Evolutionary conservation across 2,329 filamentous ascomycete genomes (phyloP), one percentile per base, ranked within the genome.

Genomic region (Hymenoscyphus repandus): DNA sequence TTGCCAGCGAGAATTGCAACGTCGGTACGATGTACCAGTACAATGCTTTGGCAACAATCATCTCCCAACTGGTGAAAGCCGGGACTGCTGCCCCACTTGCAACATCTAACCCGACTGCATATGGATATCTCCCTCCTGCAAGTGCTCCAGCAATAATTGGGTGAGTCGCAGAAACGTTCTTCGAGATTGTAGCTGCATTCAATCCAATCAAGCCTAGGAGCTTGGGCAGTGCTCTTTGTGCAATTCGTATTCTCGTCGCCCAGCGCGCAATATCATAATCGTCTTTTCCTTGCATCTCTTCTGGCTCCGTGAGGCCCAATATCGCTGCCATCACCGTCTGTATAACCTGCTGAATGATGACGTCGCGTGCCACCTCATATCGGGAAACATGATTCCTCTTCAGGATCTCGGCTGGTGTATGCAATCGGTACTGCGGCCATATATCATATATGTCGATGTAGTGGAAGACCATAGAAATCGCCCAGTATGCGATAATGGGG

Each of bases 321-420:
- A 80, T 69, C 49, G 84, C 69, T 36, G 86, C 85, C 38, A 88
- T 85, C 15, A 78, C 69, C 20, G 89, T 86, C 73, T 99, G 93
- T 44, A 99, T 88, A 54, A 92, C 68, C 67, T 99, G 93, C 71
- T 99, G 92, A 52, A 97, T 67, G 49, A 97, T 72, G 60, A 97
- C 92, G 74, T 97, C 92, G 68, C 88, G 85, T 56, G 92, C 82
- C 3, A 96, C 90, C 64, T 96, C 86, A 72, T 80, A 88, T 56
- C 90, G 82, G 42, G 87, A 81, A 47, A 90, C 92, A 64, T 89
- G 89, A 70, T 96, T 96, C 95, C 92, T 67, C 86, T 84, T 57
- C 89, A 81, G 9, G 56, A 97, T 86, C 70, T 97, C 92, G 47
- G 90, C 90, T 12, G 93, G 93, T 0, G 93, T 97, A 72, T 99